These are phyloP conservation scores for Elsinoe arachidis DNA, from an alignment of 2,329 filamentous ascomycete species.

Conservation along the genomic window DNA sequence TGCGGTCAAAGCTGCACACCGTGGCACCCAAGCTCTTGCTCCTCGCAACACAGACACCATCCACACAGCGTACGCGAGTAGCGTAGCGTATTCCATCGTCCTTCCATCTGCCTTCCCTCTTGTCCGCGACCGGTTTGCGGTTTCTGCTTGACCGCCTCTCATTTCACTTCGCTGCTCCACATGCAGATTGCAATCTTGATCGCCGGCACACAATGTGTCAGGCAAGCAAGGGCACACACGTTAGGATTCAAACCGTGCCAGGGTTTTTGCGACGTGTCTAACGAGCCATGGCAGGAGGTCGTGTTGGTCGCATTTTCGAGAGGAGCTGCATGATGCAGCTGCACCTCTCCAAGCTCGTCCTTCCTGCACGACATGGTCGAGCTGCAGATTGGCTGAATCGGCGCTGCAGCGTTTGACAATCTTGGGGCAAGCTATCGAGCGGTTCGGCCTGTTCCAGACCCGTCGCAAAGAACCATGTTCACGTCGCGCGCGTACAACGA, in stretches of 20 bases:
- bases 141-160: not conserved
- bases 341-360: not conserved
- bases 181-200: not conserved
- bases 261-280: constrained; percentile 10
- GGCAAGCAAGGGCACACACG: constrained; percentile 5
- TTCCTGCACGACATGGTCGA: constrained; percentile 4
- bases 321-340: not conserved
- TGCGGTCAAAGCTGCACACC: not conserved
- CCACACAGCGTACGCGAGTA: not conserved
- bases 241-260: constrained; percentile 2
- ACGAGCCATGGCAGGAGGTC: not conserved
- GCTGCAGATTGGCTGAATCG: constrained; percentile 3
- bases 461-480: constrained; percentile 1
- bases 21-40: not conserved
- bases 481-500: constrained; percentile 1
- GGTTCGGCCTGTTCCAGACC: constrained; percentile 10
- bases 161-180: not conserved
- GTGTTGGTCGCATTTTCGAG: not conserved
- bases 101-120: constrained; percentile 2
- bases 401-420: not conserved
- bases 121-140: not conserved
- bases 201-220: not conserved
- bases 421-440: not conserved
- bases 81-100: not conserved
- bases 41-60: too few relatives aligned